Evolutionary conservation across 2,329 filamentous ascomycete species (phyloP).

Genomic region (Claviceps sp.): DNA sequence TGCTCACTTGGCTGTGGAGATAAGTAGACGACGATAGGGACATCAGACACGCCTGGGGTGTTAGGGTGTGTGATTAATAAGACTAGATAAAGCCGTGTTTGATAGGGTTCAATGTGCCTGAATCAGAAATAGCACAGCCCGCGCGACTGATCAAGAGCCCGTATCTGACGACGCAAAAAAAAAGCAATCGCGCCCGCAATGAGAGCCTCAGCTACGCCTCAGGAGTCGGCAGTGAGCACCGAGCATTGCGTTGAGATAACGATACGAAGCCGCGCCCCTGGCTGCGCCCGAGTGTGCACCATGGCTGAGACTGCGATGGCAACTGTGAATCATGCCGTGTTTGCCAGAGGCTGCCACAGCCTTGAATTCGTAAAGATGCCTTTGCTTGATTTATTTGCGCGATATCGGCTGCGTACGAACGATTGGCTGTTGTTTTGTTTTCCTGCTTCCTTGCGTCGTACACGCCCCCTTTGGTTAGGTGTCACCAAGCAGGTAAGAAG

Average conservation of each 20-base stretch:
- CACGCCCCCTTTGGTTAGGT: constrained; percentile 1
- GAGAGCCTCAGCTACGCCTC: too few species aligned
- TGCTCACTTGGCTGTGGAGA: constrained; percentile 6
- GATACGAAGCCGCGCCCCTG: background rate
- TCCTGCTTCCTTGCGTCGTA: background rate
- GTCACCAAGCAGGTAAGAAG: constrained; percentile 1
- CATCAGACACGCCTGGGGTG: background rate
- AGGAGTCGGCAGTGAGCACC: background rate
- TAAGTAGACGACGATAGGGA: background rate
- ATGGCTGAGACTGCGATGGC: background rate
- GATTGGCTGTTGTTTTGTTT: background rate
- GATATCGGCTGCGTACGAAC: background rate
- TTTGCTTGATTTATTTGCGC: background rate
- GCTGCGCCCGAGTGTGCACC: background rate
- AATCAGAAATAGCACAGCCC: background rate
- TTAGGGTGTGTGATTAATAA: constrained; percentile 3
- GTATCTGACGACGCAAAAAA: background rate
- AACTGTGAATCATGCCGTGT: background rate
- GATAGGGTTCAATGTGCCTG: background rate
- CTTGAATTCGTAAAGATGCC: too few species aligned
- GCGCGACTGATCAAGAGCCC: background rate
- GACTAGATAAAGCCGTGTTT: background rate
- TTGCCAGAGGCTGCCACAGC: too few species aligned
- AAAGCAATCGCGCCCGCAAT: background rate
- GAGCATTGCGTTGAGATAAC: background rate